Evolutionary conservation across 768 basidiomycete species (phyloP), one percentile per base, ranked within the genome.

Genomic region (Chalciporus chontae): DNA sequence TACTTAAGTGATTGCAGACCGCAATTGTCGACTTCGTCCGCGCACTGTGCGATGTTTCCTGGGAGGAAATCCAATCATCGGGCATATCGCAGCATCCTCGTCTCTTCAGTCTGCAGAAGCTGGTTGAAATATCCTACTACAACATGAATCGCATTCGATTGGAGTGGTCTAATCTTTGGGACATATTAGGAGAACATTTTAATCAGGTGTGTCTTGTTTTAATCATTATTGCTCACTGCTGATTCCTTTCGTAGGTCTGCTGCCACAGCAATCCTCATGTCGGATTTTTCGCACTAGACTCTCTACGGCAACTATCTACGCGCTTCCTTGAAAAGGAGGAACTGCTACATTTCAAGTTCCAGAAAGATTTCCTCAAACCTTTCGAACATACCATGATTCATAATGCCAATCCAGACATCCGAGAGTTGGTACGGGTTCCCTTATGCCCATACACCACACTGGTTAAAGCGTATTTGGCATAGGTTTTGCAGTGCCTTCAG

Each of bases 301-400:
- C 96, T 4, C 78, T 99, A 10, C 85, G 96, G 17, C 96, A 99
- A 68, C 73, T 99, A 43, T 94, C 96, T 3, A 96, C 96, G 93
- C 85, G 96, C 32, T 99, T 99, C 70, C 77, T 99, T 60, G 96
- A 98, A 70, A 99, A 98, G 69, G 96, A 98, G 63, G 96, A 99
- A 68, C 66, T 99, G 52, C 83, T 94, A 2, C 94, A 97, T 71
- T 99, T 98, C 79, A 93, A 94, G 63, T 99, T 99, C 69, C 96
- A 99, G 63, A 99, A 98, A 70, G 95, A 99, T 66, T 99, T 99
- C 71, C 71, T 99, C 53, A 91, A 93, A 63, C 96, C 96, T 0
- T 99, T 98, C 65, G 94, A 98, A 69, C 87, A 96, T 66, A 94
- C 96, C 1, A 99, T 99, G 91, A 78, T 87, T 39, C 89, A 98